Evolutionary conservation across 768 basidiomycete genomes (phyloP).

Genomic region (Naganishia vaughanmartiniae): DNA sequence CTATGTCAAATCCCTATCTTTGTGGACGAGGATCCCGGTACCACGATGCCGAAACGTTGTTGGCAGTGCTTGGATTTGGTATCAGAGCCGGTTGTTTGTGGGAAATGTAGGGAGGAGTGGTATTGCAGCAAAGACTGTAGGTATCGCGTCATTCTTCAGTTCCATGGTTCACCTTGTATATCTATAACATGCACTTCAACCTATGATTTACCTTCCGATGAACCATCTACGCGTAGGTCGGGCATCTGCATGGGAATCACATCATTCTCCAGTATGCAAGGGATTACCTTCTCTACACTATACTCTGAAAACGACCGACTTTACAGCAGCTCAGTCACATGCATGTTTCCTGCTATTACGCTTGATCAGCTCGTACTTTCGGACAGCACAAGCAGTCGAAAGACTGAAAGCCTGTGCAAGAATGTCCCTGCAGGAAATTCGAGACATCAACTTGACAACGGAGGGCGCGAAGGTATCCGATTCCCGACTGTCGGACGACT

Average conservation of each 20-base stretch:
- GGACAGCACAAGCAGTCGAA: neutral
- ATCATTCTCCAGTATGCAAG: conserved; percentile 26
- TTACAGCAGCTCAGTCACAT: conserved; percentile 17
- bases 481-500: neutral
- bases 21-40: neutral
- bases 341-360: conserved; percentile 12
- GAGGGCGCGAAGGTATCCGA: neutral
- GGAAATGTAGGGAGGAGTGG: conserved; percentile 17
- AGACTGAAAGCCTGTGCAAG: neutral
- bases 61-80: conserved; percentile 14
- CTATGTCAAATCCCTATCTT: conserved; percentile 19
- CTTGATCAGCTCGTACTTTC: conserved; percentile 12
- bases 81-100: conserved; percentile 3
- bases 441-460: conserved; percentile 2
- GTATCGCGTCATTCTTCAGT: neutral
- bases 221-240: conserved; percentile 7
- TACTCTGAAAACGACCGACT: neutral
- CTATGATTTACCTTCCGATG: neutral
- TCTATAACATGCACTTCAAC: neutral
- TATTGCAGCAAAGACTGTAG: conserved; percentile 19
- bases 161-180: neutral
- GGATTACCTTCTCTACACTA: conserved; percentile 24
- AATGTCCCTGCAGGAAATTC: conserved; percentile 9
- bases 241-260: conserved; percentile 24
- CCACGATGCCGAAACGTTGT: neutral